phyloP scores from a whole-genome alignment of 768 basidiomycete species.

The Pholiota microspora region DNA sequence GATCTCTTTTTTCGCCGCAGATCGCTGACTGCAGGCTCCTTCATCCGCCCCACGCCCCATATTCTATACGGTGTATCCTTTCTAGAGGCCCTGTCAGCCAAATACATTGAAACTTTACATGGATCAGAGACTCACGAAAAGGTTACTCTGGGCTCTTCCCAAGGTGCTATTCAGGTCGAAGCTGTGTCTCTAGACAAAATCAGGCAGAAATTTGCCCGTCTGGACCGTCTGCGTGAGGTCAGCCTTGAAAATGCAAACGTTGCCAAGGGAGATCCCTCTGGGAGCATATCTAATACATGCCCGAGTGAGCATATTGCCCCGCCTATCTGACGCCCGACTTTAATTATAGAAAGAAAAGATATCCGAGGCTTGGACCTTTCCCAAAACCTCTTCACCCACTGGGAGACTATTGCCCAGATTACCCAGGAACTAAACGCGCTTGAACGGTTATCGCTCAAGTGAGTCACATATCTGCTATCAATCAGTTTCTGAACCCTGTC shows the following conservation, averaged over 20 bases:
- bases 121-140: conserved; percentile 54
- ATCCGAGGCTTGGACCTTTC: conserved; percentile 83
- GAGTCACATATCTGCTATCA: conserved; percentile 27
- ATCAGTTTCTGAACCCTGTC: conserved; percentile 16
- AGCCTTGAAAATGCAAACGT: conserved; percentile 76
- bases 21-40: conserved; percentile 65
- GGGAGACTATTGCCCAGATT: conserved; percentile 70
- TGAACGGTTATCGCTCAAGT: conserved; percentile 78
- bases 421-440: conserved; percentile 58
- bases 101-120: conserved; percentile 71
- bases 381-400: conserved; percentile 64
- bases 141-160: conserved; percentile 77
- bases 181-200: conserved; percentile 83
- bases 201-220: conserved; percentile 60
- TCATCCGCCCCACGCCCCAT: conserved; percentile 68
- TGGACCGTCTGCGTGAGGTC: conserved; percentile 70
- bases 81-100: conserved; percentile 65
- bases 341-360: conserved; percentile 39
- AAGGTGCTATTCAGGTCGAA: conserved; percentile 81
- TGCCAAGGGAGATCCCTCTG: conserved; percentile 43
- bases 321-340: conserved; percentile 1
- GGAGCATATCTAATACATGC: conserved; percentile 55
- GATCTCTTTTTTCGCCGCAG: conserved; percentile 31
- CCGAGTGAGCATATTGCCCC: conserved; percentile 51
- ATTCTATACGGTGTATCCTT: conserved; percentile 69